Conservation (phyloP, 495 filamentous ascomycete species). For the Hamigera avellanea region DNA sequence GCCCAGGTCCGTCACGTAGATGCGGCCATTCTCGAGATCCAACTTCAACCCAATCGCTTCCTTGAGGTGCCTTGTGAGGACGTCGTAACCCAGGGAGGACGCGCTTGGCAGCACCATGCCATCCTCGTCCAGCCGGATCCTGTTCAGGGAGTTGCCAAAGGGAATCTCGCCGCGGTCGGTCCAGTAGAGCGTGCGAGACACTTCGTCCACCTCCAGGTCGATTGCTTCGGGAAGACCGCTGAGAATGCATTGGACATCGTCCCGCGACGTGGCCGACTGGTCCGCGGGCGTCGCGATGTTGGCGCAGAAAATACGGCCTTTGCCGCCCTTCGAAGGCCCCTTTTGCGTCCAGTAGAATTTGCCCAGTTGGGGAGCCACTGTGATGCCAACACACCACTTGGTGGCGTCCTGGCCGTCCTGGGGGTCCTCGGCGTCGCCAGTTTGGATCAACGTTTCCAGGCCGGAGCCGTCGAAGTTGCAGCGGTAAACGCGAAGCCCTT, state of each 20-base stretch:
- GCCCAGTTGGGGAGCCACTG: constrained; percentile 20
- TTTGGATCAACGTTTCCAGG: constrained; percentile 29
- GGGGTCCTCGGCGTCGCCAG: constrained; percentile 12
- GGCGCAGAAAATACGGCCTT: constrained; percentile 37
- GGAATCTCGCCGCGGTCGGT: constrained; percentile 42
- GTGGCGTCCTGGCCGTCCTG: constrained; percentile 16
- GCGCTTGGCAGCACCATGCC: background rate
- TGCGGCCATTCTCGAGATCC: constrained; percentile 20
- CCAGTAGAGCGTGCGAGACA: constrained; percentile 34
- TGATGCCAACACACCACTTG: constrained; percentile 43
- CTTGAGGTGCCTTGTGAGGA: constrained; percentile 26
- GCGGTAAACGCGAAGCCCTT: constrained; percentile 37
- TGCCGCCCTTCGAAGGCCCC: constrained; percentile 32
- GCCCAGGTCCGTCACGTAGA: constrained; percentile 38
- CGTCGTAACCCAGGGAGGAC: constrained; percentile 6
- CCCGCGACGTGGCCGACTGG: constrained; percentile 14
- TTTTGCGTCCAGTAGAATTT: constrained; percentile 50
- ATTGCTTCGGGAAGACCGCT: constrained; percentile 40
- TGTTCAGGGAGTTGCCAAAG: constrained; percentile 25
- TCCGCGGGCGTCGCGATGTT: constrained; percentile 23
- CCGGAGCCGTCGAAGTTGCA: constrained; percentile 33
- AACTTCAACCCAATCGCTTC: constrained; percentile 40
- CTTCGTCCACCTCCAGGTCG: constrained; percentile 37
- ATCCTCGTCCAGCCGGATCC: constrained; percentile 3
- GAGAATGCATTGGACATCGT: constrained; percentile 32